Percentiles rank a stretch among this genome's conserved stretches.
Evolutionary conservation across 75 land plant species (phyloP).

Genomic region (Picea glauca): DNA sequence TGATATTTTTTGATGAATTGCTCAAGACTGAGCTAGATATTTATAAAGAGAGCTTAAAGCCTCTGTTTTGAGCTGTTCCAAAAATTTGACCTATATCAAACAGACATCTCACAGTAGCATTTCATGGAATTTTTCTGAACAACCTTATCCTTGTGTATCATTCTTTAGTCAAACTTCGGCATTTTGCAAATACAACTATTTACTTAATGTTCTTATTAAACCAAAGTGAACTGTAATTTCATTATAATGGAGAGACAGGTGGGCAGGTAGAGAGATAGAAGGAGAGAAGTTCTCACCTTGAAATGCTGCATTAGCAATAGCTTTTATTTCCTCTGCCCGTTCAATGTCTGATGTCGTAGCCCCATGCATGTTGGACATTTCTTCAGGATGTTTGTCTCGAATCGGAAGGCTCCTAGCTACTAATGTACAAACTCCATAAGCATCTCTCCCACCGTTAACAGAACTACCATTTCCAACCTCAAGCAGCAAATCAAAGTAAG

Average conservation of each 20-base stretch:
- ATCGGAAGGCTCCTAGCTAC: not conserved
- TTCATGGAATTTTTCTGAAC: not conserved
- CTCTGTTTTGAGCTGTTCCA: no score
- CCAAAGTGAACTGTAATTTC: not conserved
- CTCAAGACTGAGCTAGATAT: no score
- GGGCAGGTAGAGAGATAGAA: not conserved
- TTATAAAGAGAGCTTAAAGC: no score
- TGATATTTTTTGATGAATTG: no score
- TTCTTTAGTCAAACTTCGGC: not conserved
- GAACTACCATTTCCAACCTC: not conserved
- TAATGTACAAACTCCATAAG: constrained; percentile 5
- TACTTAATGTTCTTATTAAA: not conserved
- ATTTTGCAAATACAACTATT: not conserved
- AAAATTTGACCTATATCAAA: no score
- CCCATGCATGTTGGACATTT: constrained; percentile 4
- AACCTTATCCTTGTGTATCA: not conserved
- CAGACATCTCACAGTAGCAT: no score
- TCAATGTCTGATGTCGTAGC: constrained; percentile 14
- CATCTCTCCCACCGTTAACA: not conserved
- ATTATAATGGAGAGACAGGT: not conserved
- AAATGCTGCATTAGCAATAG: constrained; percentile 86
- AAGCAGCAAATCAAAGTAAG: not conserved
- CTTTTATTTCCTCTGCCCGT: constrained; percentile 77
- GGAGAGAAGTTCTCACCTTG: constrained; percentile 43
- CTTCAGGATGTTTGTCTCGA: not conserved